phyloP scores from a whole-genome alignment of 495 filamentous ascomycete species.

The Penicillium desertorum region DNA sequence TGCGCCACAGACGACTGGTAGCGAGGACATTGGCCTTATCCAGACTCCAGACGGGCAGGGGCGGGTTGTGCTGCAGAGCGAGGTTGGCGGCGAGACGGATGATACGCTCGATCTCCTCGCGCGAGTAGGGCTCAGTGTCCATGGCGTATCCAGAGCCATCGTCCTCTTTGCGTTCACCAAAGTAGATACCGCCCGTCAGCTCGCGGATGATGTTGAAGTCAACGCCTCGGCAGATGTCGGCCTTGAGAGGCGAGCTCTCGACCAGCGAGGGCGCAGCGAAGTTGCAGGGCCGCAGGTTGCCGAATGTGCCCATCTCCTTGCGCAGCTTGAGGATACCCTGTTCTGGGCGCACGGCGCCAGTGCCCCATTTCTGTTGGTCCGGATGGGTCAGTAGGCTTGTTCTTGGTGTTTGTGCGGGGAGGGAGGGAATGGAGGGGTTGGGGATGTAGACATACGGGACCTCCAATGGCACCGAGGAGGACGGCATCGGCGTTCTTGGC shows the following conservation, averaged over 20 bases:
- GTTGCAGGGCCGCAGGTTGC: slow-evolving; percentile 96
- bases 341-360: slow-evolving; percentile 83
- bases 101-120: slow-evolving; percentile 86
- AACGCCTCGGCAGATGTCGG: slow-evolving; percentile 78
- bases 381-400: background rate
- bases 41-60: slow-evolving; percentile 79
- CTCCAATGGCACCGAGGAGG: slow-evolving; percentile 91
- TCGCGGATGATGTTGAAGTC: slow-evolving; percentile 96
- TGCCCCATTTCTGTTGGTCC: slow-evolving; percentile 80
- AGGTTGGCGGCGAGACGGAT: slow-evolving; percentile 79
- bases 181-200: slow-evolving; percentile 95
- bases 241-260: slow-evolving; percentile 84
- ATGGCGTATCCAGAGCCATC: slow-evolving; percentile 70
- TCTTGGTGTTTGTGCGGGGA: slow-evolving; percentile 3
- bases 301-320: slow-evolving; percentile 92
- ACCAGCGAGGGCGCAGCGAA: slow-evolving; percentile 90
- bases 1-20: slow-evolving; percentile 85
- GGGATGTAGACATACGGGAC: slow-evolving; percentile 58
- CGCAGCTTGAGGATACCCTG: slow-evolving; percentile 91
- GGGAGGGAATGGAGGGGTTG: background rate
- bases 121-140: slow-evolving; percentile 89
- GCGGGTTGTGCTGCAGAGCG: slow-evolving; percentile 76
- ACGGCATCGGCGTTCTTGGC: slow-evolving; percentile 91
- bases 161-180: slow-evolving; percentile 88
- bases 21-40: slow-evolving; percentile 99